Evolutionary conservation across 2,329 filamentous ascomycete species (phyloP).

Genomic region (Rutstroemia sp.): DNA sequence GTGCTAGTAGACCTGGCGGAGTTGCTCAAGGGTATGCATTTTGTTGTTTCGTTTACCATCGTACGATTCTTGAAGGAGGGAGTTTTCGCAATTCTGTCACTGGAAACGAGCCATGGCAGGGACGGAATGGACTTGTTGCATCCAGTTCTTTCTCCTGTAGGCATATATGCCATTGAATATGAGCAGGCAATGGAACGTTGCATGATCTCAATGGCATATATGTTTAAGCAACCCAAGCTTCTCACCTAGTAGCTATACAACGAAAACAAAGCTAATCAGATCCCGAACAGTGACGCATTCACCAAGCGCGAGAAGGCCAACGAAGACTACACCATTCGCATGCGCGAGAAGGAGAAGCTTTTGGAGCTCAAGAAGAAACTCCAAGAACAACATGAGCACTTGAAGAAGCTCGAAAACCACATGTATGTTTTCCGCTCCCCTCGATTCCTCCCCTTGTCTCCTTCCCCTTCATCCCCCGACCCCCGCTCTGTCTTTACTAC

Average conservation of each 20-base stretch:
- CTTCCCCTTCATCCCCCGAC: too few relatives aligned
- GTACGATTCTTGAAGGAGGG: background rate
- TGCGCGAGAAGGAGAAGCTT: conserved; percentile 41
- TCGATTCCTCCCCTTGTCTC: background rate
- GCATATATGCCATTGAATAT: too few relatives aligned
- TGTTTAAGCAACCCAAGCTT: too few relatives aligned
- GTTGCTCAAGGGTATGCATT: conserved; percentile 16
- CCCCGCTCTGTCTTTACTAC: too few relatives aligned
- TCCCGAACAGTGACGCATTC: conserved; percentile 69
- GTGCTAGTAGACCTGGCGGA: conserved; percentile 21
- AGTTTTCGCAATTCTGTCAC: background rate
- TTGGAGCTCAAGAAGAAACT: conserved; percentile 66
- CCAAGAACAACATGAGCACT: conserved; percentile 69
- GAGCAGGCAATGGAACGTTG: too few relatives aligned
- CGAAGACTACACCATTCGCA: conserved; percentile 11
- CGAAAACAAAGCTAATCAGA: conserved; percentile 13
- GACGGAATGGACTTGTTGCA: too few relatives aligned
- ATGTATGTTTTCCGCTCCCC: conserved; percentile 53
- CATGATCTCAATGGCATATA: too few relatives aligned
- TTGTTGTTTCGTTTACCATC: background rate
- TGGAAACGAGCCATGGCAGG: background rate
- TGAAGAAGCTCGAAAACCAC: conserved; percentile 78
- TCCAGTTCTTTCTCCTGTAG: too few relatives aligned
- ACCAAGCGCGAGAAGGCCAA: conserved; percentile 78
- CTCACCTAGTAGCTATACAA: too few relatives aligned